phyloP scores from a whole-genome alignment of 1,139 yeast genomes.

The Magnusiomyces suaveolens region DNA sequence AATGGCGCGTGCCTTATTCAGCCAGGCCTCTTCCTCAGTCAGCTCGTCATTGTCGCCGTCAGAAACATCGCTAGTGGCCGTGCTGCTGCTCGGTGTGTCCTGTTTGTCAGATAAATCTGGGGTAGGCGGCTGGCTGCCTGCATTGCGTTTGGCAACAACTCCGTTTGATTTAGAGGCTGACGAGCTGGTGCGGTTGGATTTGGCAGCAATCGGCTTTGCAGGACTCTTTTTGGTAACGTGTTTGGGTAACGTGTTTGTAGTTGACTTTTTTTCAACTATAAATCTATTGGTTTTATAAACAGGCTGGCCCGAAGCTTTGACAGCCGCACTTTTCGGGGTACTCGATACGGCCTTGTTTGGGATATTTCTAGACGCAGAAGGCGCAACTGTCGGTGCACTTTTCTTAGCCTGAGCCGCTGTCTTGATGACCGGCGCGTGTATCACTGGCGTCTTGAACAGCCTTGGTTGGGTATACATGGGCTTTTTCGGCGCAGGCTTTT shows the following conservation, averaged over 20 bases:
- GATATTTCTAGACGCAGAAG: too few species aligned
- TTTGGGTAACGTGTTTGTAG: neutral
- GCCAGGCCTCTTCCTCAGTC: constrained; percentile 23
- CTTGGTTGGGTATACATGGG: neutral
- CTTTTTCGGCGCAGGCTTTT: too few species aligned
- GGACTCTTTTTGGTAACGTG: neutral
- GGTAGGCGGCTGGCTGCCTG: neutral
- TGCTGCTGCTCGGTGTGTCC: constrained; percentile 1
- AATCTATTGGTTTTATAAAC: neutral
- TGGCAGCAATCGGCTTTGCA: neutral
- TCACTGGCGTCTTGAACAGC: neutral
- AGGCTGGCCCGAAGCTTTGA: neutral
- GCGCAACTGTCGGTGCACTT: too few species aligned
- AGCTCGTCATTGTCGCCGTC: constrained; percentile 11
- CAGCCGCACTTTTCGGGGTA: neutral
- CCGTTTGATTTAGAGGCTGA: constrained; percentile 2
- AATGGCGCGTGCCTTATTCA: constrained; percentile 14
- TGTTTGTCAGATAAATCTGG: neutral
- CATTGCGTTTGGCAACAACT: neutral
- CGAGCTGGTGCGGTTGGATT: neutral
- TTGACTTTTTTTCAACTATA: neutral
- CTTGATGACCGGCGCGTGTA: constrained; percentile 7
- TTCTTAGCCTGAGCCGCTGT: neutral
- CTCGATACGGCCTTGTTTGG: too few species aligned
- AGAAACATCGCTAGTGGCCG: neutral